Evolutionary conservation across 2,329 filamentous ascomycete species (phyloP).

Genomic region (Curvularia eragrostidis): DNA sequence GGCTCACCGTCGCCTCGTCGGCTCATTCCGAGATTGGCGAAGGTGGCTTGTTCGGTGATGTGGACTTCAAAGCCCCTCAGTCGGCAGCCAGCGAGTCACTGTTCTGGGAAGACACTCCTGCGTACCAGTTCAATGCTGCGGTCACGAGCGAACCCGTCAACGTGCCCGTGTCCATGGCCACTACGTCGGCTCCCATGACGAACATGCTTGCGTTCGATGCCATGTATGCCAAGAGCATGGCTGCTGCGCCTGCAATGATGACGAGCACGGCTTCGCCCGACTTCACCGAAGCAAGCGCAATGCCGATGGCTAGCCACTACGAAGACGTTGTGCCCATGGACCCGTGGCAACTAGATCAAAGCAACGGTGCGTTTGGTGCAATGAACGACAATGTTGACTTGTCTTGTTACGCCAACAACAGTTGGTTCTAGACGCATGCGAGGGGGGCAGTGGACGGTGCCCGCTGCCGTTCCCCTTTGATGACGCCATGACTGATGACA

Average conservation of each 20-base stretch:
- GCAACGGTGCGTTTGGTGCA: constrained; percentile 32
- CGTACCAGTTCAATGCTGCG: constrained; percentile 41
- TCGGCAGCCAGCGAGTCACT: constrained; percentile 43
- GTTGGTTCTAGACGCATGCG: constrained; percentile 44
- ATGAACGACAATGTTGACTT: constrained; percentile 35
- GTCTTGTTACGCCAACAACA: constrained; percentile 34
- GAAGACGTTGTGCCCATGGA: constrained; percentile 40
- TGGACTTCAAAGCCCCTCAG: constrained; percentile 42
- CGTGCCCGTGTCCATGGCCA: constrained; percentile 36
- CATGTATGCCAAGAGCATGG: constrained; percentile 39
- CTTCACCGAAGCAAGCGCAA: constrained; percentile 39
- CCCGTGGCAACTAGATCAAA: constrained; percentile 43
- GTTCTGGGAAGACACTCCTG: constrained; percentile 49
- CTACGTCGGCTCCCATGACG: constrained; percentile 27
- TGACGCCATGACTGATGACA: constrained; percentile 50
- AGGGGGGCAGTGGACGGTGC: constrained; percentile 19
- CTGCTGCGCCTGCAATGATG: constrained; percentile 31
- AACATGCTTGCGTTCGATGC: constrained; percentile 38
- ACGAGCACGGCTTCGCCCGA: constrained; percentile 31
- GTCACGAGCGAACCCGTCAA: constrained; percentile 31
- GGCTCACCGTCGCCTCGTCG: constrained; percentile 51
- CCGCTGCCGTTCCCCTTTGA: constrained; percentile 31
- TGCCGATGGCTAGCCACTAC: constrained; percentile 42
- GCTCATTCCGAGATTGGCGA: constrained; percentile 52
- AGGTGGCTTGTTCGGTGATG: constrained; percentile 40